Conservation (phyloP, 305 asterid genomes). For the Nicotiana rustica region DNA sequence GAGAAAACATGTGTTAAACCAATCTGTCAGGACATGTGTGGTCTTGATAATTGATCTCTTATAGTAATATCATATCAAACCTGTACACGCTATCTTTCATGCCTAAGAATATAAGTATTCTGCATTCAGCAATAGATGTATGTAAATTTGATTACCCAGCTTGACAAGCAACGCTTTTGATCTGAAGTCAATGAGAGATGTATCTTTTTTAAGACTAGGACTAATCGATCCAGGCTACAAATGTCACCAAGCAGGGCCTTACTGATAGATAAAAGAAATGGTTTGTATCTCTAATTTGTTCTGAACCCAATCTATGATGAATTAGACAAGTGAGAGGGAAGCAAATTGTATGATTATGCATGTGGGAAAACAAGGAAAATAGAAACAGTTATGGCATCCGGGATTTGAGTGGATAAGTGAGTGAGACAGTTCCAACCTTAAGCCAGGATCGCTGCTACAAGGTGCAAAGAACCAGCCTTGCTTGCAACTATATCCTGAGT, state of each 20-base stretch:
- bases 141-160: neutral
- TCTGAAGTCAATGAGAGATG: neutral
- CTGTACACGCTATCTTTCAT: conserved; percentile 1
- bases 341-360: conserved; percentile 15
- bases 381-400: neutral
- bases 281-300: neutral
- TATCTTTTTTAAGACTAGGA: neutral
- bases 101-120: conserved; percentile 2
- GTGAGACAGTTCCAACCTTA: conserved; percentile 57
- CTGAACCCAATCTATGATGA: conserved; percentile 41
- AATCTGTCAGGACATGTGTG: neutral
- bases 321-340: neutral
- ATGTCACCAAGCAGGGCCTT: conserved; percentile 15
- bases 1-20: neutral
- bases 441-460: conserved; percentile 95
- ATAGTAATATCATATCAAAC: neutral
- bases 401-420: conserved; percentile 1
- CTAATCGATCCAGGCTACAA: neutral
- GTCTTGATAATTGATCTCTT: neutral
- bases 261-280: neutral
- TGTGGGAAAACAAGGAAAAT: neutral
- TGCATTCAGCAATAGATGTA: neutral
- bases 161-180: neutral
- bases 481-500: conserved; percentile 98
- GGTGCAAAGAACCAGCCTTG: conserved; percentile 99